These are phyloP conservation scores for Colletotrichum sp. DNA, from an alignment of 2,329 filamentous ascomycete species.

Conservation along the genomic window DNA sequence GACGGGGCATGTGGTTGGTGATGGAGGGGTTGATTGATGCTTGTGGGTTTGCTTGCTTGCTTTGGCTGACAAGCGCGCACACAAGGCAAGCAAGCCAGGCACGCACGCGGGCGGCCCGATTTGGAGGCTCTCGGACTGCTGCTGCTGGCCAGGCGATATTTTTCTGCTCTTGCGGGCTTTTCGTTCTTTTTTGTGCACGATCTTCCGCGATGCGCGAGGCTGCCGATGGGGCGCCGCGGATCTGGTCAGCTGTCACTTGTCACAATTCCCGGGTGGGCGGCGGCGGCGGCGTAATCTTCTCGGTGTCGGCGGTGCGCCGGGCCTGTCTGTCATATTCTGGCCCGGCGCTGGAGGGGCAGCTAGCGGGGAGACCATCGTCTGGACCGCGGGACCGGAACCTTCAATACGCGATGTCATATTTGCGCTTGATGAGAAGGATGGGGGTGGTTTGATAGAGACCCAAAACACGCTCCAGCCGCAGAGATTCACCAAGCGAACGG, in stretches of 20 bases:
- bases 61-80: neutral
- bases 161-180: neutral
- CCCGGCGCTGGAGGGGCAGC: neutral
- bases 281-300: neutral
- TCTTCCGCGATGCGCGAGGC: neutral
- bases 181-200: neutral
- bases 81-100: neutral
- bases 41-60: neutral
- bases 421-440: neutral
- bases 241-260: constrained; percentile 12
- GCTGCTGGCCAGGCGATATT: neutral
- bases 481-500: neutral
- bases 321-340: neutral
- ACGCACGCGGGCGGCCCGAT: neutral
- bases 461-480: neutral
- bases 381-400: neutral
- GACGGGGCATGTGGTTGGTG: neutral
- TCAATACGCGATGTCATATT: neutral
- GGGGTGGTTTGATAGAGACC: neutral
- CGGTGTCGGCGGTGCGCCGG: neutral
- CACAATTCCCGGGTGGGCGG: neutral
- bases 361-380: neutral
- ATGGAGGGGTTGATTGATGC: neutral
- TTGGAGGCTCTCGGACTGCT: neutral
- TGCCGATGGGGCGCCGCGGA: neutral